Conservation (phyloP, 228 moss, liverwort and hornwort genomes). For the Sphagnum magellanicum region DNA sequence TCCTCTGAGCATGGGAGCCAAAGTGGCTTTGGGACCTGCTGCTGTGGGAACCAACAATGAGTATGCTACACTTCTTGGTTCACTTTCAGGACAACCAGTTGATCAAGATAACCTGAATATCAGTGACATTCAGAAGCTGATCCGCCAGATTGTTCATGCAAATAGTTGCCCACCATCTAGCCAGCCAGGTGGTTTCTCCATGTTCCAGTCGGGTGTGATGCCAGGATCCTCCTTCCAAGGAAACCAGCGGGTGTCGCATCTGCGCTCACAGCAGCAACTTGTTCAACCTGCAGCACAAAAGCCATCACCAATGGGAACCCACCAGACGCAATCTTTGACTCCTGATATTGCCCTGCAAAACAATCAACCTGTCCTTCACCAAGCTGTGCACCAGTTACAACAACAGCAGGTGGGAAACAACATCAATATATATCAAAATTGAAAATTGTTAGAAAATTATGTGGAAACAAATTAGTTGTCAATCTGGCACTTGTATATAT, state of each 20-base stretch:
- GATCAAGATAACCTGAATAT: conserved; percentile 46
- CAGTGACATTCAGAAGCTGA: conserved; percentile 57
- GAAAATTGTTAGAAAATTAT: too few relatives aligned
- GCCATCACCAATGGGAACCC: conserved; percentile 4
- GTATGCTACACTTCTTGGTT: conserved; percentile 50
- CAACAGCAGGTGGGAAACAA: conserved; percentile 14
- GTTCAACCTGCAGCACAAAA: conserved; percentile 22
- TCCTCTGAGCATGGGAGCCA: conserved; percentile 13
- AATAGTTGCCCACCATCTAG: conserved; percentile 43
- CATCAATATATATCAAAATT: too few relatives aligned
- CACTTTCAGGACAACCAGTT: conserved; percentile 28
- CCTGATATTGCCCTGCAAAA: conserved; percentile 21
- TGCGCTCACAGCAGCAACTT: conserved; percentile 40
- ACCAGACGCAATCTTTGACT: conserved; percentile 13
- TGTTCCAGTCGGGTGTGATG: conserved; percentile 53
- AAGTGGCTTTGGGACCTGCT: conserved; percentile 37
- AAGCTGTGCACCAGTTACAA: conserved; percentile 51
- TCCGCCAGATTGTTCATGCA: conserved; percentile 52
- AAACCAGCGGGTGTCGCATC: conserved; percentile 6
- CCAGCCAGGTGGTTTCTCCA: conserved; percentile 37
- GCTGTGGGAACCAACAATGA: conserved; percentile 46
- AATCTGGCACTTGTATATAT: too few relatives aligned
- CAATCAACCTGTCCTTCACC: conserved; percentile 46
- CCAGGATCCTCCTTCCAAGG: conserved; percentile 32
- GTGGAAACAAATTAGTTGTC: too few relatives aligned